Conservation (phyloP, 331 rosid species). For the Malus hybrid region DNA sequence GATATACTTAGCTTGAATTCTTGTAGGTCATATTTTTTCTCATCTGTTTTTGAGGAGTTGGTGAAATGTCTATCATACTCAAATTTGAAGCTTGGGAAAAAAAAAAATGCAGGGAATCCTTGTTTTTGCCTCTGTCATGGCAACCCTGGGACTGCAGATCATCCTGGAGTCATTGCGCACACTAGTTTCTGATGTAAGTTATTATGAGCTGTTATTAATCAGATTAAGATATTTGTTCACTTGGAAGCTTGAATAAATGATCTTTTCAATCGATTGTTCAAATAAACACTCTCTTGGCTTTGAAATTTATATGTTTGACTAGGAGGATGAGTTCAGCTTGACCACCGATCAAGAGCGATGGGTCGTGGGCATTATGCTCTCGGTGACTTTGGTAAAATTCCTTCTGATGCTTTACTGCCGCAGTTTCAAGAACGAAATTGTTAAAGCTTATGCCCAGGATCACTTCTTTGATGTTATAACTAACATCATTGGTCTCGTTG, state of each 20-base stretch:
- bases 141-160: slow-evolving; percentile 94
- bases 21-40: not conserved
- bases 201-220: not conserved
- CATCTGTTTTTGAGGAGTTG: not conserved
- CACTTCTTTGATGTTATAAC: slow-evolving; percentile 96
- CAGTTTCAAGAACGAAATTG: slow-evolving; percentile 71
- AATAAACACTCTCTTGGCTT: slow-evolving; percentile 8
- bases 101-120: slow-evolving; percentile 71
- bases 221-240: not conserved
- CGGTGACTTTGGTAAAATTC: slow-evolving; percentile 80
- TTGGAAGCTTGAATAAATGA: not conserved
- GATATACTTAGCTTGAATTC: not conserved
- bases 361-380: slow-evolving; percentile 93
- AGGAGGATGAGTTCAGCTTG: slow-evolving; percentile 60
- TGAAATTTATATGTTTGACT: slow-evolving; percentile 1
- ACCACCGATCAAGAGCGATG: slow-evolving; percentile 74
- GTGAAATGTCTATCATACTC: not conserved
- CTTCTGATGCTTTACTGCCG: slow-evolving; percentile 76
- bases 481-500: slow-evolving; percentile 79
- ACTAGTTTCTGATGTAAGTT: slow-evolving; percentile 58
- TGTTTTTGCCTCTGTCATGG: slow-evolving; percentile 99
- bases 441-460: slow-evolving; percentile 96
- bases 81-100: not conserved
- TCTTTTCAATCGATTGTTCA: not conserved
- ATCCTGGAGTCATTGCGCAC: slow-evolving; percentile 84